Evolutionary conservation across 441 rosid genomes (phyloP), one percentile per base, ranked within the genome.

Genomic region (Aquilaria agallochum): DNA sequence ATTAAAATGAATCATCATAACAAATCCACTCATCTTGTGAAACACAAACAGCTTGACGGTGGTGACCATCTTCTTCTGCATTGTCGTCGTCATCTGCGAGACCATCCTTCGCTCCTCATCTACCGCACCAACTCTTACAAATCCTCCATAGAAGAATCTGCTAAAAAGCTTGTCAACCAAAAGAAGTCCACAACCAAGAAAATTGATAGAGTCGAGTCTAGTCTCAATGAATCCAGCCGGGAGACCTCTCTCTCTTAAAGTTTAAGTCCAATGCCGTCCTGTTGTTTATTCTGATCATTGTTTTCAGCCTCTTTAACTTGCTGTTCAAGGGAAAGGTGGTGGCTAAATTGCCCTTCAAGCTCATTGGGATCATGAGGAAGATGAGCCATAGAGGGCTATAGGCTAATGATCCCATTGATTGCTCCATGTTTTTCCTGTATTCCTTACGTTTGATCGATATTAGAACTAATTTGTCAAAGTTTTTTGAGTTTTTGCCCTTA

Each of bases 201-300:
- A 75, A 84, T 89, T 31, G 93, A 92, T 63, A 91, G 98, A 60
- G 87, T 89, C 27, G 98, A 92, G 74, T 50, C 88, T 27, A 83
- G 86, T 36, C 73, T 92, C 53, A 87, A 87, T 67, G 95, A 92
- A 56, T 84, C 96, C 30, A 86, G 84, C 75, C 86, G 95, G 32
- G 27, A 20, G 90, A 88, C 70, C 82, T 90, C 31, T 90, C 96
- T 2, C 84, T 90, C 9, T 91, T 91, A 84, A 91, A 91, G 89
- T 87, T 91, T 84, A 91, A 91, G 73, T 91, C 97, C 51, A 96
- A 94, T 13, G 94, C 89, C 48, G 94, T 91, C 31, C 96, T 91
- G 13, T 96, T 96, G 4, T 70, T 88, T 7, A 94, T 91, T 32
- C 82, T 91, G 47, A 77, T 91, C 76, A 80, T 86, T 55, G 94